A percentile compares a stretch with the other conserved stretches of the same genome.
Evolutionary conservation across 257 asterid species (phyloP).

Genomic region (Cynanchum wilfordii): DNA sequence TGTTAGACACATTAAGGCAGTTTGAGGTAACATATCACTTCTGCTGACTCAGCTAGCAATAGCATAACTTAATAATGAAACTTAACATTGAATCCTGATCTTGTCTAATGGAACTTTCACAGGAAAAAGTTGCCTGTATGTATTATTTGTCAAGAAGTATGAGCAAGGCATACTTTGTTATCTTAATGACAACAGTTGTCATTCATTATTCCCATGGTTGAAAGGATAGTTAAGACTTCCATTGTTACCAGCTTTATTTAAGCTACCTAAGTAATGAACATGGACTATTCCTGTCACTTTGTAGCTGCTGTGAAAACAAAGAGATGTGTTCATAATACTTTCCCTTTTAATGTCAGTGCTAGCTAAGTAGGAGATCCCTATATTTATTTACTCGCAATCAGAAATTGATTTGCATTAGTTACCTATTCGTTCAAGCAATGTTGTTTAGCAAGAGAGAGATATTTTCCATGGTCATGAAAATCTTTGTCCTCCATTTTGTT

Average conservation of each 20-base stretch:
- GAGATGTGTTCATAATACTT: not conserved
- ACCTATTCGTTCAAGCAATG: too few relatives aligned
- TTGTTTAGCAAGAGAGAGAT: not conserved
- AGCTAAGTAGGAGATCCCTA: not conserved
- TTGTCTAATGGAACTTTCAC: not conserved
- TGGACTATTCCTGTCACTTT: not conserved
- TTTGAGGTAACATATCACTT: slow-evolving; percentile 58
- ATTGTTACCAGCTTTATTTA: not conserved
- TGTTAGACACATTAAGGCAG: slow-evolving; percentile 75
- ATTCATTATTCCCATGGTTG: not conserved
- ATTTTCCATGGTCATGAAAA: not conserved
- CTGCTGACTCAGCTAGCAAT: not conserved
- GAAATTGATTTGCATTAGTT: too few relatives aligned
- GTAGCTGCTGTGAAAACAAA: not conserved
- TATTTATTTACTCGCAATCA: not conserved
- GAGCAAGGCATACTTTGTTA: not conserved
- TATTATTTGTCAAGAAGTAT: not conserved
- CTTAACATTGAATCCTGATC: not conserved
- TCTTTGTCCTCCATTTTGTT: not conserved
- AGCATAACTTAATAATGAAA: not conserved
- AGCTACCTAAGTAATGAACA: not conserved
- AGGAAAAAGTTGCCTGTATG: not conserved
- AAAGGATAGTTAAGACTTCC: not conserved
- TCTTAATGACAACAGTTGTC: not conserved
- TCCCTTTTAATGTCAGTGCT: not conserved